Conservation (phyloP, 345 rosid species). For the Iberis pinnata region DNA sequence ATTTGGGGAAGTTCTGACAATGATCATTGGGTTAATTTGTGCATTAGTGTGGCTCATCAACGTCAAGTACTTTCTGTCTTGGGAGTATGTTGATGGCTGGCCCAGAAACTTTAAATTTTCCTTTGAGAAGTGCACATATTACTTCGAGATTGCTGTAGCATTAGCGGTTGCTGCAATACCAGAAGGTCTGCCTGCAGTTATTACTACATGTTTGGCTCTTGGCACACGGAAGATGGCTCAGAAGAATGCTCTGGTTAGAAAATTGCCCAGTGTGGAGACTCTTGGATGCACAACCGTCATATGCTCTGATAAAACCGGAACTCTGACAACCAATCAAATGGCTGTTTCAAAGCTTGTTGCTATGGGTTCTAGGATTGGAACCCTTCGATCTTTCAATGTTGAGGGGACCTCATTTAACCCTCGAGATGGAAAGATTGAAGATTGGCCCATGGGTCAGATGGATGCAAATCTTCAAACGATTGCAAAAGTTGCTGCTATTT, state of each 20-base stretch:
- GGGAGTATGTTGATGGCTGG: conserved; percentile 94
- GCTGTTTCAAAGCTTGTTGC: conserved; percentile 76
- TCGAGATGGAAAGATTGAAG: conserved; percentile 68
- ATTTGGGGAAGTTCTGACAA: conserved; percentile 74
- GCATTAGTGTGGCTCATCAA: conserved; percentile 89
- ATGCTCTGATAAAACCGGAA: conserved; percentile 92
- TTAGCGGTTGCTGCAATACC: conserved; percentile 97
- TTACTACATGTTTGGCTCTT: conserved; percentile 88
- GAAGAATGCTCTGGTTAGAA: conserved; percentile 88
- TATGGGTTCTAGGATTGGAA: conserved; percentile 59
- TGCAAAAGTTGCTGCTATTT: conserved; percentile 80
- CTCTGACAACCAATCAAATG: conserved; percentile 92
- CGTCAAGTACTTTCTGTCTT: conserved; percentile 81
- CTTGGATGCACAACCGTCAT: conserved; percentile 94
- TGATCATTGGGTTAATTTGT: conserved; percentile 76
- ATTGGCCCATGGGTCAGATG: conserved; percentile 64
- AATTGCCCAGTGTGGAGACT: conserved; percentile 90
- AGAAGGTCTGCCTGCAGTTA: conserved; percentile 94
- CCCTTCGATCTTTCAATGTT: conserved; percentile 66
- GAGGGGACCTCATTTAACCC: conserved; percentile 83
- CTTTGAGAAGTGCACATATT: conserved; percentile 96
- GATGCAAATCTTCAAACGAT: conserved; percentile 85
- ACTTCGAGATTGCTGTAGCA: conserved; percentile 96
- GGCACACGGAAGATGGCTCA: conserved; percentile 98
- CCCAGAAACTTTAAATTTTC: conserved; percentile 82